These are phyloP conservation scores for Cardamine occulta DNA, from an alignment of 345 rosid genomes.

Conservation along the genomic window DNA sequence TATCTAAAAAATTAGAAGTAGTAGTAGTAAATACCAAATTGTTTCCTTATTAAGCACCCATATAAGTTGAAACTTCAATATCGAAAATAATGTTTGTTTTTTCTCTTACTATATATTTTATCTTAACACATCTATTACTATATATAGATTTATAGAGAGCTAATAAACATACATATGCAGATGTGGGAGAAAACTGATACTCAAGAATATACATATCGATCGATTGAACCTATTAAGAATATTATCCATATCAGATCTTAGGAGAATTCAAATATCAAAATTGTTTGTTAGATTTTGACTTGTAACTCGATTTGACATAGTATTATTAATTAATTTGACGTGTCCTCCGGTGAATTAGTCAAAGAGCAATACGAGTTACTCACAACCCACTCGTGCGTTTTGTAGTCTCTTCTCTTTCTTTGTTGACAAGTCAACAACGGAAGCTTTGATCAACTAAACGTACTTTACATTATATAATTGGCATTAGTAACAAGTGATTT, in stretches of 20 bases:
- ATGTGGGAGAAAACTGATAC: slow-evolving; percentile 7
- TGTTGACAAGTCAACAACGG: slow-evolving; percentile 42
- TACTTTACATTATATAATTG: slow-evolving; percentile 35
- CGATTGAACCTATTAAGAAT: slow-evolving; percentile 1
- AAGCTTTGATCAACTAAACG: slow-evolving; percentile 32
- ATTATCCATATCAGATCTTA: slow-evolving; percentile 18
- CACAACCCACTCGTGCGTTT: slow-evolving; percentile 47
- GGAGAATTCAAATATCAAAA: not conserved
- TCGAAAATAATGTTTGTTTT: not conserved
- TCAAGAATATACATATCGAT: slow-evolving; percentile 2
- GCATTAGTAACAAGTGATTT: slow-evolving; percentile 17
- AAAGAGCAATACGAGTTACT: slow-evolving; percentile 31
- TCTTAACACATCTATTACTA: not conserved
- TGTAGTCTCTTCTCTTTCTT: slow-evolving; percentile 14
- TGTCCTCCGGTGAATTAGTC: slow-evolving; percentile 34
- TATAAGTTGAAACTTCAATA: too few relatives aligned
- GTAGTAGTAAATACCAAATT: not conserved
- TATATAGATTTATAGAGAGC: not conserved
- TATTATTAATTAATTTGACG: slow-evolving; percentile 2
- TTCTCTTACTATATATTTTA: not conserved
- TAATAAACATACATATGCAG: slow-evolving; percentile 13
- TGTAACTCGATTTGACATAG: slow-evolving; percentile 6
- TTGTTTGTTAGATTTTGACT: slow-evolving; percentile 36
- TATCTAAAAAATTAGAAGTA: not conserved
- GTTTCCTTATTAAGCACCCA: not conserved